These are phyloP conservation scores for Hordeum marinum DNA, from an alignment of 176 grass and related monocot genomes.

Conservation along the genomic window DNA sequence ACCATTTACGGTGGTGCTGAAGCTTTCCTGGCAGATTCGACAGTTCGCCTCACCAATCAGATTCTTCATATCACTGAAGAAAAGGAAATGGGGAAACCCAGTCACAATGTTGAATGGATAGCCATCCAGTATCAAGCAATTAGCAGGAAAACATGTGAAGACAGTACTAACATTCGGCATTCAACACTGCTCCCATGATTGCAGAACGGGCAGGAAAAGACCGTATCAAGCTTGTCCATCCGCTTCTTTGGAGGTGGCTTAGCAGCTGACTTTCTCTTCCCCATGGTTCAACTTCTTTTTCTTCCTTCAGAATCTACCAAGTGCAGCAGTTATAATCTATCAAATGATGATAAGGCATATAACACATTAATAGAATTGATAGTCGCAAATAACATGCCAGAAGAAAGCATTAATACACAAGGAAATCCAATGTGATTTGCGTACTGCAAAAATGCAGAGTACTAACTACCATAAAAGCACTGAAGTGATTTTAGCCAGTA, in stretches of 20 bases:
- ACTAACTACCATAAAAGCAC: background rate
- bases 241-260: conserved; percentile 80
- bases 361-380: background rate
- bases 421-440: background rate
- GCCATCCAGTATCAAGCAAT: background rate
- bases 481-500: background rate
- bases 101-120: conserved; percentile 16
- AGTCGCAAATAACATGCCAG: background rate
- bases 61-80: conserved; percentile 82
- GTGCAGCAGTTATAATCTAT: background rate
- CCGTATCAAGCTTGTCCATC: conserved; percentile 74
- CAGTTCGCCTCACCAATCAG: conserved; percentile 79
- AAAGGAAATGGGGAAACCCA: background rate
- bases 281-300: conserved; percentile 43
- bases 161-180: conserved; percentile 56
- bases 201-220: conserved; percentile 79
- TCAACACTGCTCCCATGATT: conserved; percentile 70
- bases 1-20: conserved; percentile 81
- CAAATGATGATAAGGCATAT: background rate
- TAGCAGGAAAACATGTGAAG: background rate
- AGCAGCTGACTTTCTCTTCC: conserved; percentile 62
- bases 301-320: conserved; percentile 23
- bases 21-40: conserved; percentile 77
- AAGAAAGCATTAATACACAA: background rate
- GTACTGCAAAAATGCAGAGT: background rate